phyloP scores from a whole-genome alignment of 2,329 filamentous ascomycete species.

The Xylariaceae sp. region DNA sequence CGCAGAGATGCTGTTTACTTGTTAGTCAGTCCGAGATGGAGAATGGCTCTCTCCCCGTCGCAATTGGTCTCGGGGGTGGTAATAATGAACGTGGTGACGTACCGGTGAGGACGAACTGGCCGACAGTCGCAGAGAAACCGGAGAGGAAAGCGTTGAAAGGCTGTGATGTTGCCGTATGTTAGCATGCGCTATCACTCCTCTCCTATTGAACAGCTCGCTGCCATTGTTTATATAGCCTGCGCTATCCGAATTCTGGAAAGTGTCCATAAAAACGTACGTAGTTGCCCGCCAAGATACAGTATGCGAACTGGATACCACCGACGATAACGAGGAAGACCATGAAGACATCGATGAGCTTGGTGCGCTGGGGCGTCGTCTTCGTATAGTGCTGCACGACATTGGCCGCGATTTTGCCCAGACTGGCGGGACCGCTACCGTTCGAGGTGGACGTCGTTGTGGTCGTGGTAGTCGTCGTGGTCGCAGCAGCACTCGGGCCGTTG shows the following conservation, averaged over 20 bases:
- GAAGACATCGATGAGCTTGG: conserved; percentile 87
- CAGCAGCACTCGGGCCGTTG: conserved; percentile 17
- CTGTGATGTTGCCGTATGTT: conserved; percentile 41
- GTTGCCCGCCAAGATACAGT: conserved; percentile 87
- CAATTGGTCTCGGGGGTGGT: not conserved
- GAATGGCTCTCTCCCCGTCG: not conserved
- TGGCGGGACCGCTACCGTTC: conserved; percentile 13
- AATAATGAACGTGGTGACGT: conserved; percentile 33
- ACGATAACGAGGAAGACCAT: conserved; percentile 81
- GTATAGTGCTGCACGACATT: conserved; percentile 76
- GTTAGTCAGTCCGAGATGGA: conserved; percentile 10
- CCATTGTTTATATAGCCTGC: not conserved
- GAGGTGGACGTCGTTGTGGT: conserved; percentile 24
- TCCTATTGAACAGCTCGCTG: not conserved
- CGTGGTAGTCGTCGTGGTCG: not conserved
- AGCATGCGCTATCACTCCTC: conserved; percentile 6
- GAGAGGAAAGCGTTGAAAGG: conserved; percentile 98
- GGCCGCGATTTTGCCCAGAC: conserved; percentile 55
- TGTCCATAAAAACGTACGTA: conserved; percentile 60
- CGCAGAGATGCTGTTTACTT: conserved; percentile 58
- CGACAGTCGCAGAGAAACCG: conserved; percentile 89
- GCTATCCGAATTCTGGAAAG: not conserved
- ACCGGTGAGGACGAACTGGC: conserved; percentile 94
- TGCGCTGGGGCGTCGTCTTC: conserved; percentile 77
- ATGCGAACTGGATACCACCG: conserved; percentile 86